phyloP scores from a whole-genome alignment of 2,329 filamentous ascomycete genomes.

The Pestalotiopsis sp. region DNA sequence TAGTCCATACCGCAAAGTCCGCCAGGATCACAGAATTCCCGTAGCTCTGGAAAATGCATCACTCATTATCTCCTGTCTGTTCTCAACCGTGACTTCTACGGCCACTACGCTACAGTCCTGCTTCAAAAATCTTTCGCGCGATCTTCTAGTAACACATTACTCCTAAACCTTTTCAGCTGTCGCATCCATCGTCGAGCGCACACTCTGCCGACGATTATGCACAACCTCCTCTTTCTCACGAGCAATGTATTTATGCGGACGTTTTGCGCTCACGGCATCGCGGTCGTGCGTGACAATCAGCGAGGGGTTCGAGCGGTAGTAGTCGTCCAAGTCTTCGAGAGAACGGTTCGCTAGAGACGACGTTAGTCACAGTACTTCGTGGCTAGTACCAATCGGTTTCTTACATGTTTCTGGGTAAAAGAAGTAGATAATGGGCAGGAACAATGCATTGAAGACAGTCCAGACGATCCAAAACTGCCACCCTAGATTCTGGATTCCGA shows the following conservation, averaged over 20 bases:
- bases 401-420: conserved; percentile 41
- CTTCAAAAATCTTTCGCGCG: too few relatives aligned
- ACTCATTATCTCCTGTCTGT: too few relatives aligned
- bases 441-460: conserved; percentile 42
- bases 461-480: conserved; percentile 54
- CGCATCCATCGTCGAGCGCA: neutral
- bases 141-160: neutral
- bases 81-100: too few relatives aligned
- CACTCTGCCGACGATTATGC: neutral
- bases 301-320: neutral
- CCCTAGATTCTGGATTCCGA: conserved; percentile 37
- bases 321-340: conserved; percentile 16
- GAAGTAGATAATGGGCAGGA: conserved; percentile 43
- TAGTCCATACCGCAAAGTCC: too few relatives aligned
- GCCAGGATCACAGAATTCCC: too few relatives aligned
- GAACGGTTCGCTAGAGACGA: conserved; percentile 22
- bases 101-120: too few relatives aligned
- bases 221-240: neutral
- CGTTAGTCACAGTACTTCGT: neutral
- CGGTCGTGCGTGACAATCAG: neutral
- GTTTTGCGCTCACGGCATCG: neutral
- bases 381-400: neutral
- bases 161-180: neutral
- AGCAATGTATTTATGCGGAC: conserved; percentile 1
- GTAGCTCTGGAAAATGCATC: too few relatives aligned